Evolutionary conservation across 1,139 yeast genomes (phyloP), one percentile per base, ranked within the genome.

Genomic region (Suzukiozyma palmioleophila): DNA sequence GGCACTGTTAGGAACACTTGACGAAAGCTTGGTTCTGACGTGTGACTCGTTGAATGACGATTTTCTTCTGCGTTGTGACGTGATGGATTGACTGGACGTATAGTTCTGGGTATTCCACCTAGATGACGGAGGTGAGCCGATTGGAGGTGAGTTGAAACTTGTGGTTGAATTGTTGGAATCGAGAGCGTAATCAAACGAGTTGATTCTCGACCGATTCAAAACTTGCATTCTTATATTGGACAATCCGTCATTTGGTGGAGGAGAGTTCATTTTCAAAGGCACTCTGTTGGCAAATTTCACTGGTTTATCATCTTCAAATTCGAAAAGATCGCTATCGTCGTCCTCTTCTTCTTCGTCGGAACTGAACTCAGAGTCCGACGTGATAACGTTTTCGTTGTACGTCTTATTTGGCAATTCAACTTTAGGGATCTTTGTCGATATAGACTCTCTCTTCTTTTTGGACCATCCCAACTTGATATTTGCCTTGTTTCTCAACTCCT

Each of bases 361-460:
- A 25, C 30, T 25, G 13, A 33, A 33, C 10, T 73, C 79, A 13
- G 69, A 64, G 52, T 69, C 75, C 36, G 64, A 64, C 29, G 62
- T 66, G 33, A 68, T 61, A n/a, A 71, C 72, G 38, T 55, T 55
- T 36, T 54, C 51, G 36, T 46, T 47, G 24, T 42, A 39, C 2
- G 41, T 48, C 44, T 69, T 75, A 38, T 49, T 53, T 41, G 82
- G 82, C 7, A 77, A 53, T 33, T 33, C 26, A 6, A 33, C 26
- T 24, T 33, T 26, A 10, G 26, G 18, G 9, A 33, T 9, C 12
- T 33, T 24, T 12, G 11, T 71, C 21, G 84, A 75, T 39, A 81
- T 80, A 21, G 81, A 73, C 49, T 78, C 83, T 45, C 86, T 63
- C 18, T 34, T 53, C 50, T 69, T 59, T 59, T 73, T 64, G 52